phyloP scores from a whole-genome alignment of 2,329 filamentous ascomycete species.

The Colletotrichum siamense region DNA sequence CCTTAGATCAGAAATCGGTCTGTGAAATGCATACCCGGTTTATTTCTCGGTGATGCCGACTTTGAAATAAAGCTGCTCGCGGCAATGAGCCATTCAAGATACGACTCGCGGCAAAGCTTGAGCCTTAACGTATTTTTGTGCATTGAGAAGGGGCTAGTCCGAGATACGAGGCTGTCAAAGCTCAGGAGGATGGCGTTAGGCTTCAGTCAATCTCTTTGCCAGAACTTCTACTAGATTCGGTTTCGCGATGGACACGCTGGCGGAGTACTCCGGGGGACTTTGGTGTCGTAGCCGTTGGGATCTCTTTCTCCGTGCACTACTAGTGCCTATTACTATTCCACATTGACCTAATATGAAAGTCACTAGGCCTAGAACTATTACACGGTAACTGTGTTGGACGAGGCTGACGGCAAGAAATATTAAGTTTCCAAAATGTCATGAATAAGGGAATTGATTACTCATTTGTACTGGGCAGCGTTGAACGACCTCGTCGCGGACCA shows the following conservation, averaged over 20 bases:
- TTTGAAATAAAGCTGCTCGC: background rate
- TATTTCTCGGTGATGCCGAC: background rate
- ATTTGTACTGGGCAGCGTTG: background rate
- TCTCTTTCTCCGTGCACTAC: background rate
- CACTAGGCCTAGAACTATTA: accelerated
- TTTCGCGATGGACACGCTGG: background rate
- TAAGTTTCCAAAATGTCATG: background rate
- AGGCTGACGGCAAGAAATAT: background rate
- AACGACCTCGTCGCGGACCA: background rate
- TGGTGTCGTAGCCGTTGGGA: accelerated
- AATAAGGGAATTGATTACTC: background rate
- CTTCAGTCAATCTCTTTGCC: accelerated
- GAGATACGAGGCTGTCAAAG: background rate
- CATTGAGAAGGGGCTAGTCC: background rate
- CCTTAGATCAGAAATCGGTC: background rate
- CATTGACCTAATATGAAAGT: accelerated
- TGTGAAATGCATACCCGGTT: background rate
- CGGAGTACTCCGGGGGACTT: background rate
- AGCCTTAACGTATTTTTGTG: background rate
- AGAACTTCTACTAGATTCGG: background rate
- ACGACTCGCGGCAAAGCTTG: background rate
- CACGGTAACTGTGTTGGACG: accelerated
- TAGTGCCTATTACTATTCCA: accelerated
- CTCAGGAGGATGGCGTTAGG: accelerated
- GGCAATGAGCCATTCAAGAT: background rate